Percentiles rank a stretch among this genome's conserved stretches.
phyloP scores from a whole-genome alignment of 352 stramenopile species.

The Phytophthora boehmeriae region DNA sequence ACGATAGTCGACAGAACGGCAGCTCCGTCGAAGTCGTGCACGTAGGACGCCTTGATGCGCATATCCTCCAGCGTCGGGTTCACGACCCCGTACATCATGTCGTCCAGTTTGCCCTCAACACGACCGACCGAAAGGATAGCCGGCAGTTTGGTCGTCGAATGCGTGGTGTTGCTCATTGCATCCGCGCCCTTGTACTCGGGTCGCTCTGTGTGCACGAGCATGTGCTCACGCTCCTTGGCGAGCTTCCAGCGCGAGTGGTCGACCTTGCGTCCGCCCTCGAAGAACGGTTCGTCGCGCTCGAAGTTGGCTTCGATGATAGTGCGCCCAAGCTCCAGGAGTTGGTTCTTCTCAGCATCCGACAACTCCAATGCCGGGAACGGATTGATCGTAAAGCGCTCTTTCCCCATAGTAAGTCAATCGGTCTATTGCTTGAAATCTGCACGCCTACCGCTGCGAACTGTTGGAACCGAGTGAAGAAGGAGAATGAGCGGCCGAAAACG shows the following conservation, averaged over 20 bases:
- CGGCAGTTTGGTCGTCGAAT: conserved; percentile 33
- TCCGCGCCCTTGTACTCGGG: conserved; percentile 35
- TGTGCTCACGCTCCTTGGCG: conserved; percentile 38
- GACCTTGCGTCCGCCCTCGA: conserved; percentile 33
- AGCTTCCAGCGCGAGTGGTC: conserved; percentile 42
- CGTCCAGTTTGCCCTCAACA: conserved; percentile 38
- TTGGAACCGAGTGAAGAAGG: conserved; percentile 22
- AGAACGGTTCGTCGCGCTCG: conserved; percentile 36
- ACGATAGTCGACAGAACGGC: conserved; percentile 43
- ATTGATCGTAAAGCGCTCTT: conserved; percentile 44
- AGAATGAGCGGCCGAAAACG: conserved; percentile 21
- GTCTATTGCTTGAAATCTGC: not conserved
- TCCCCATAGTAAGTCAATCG: conserved; percentile 20
- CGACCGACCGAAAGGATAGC: conserved; percentile 38
- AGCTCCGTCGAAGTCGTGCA: conserved; percentile 37
- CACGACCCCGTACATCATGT: conserved; percentile 49
- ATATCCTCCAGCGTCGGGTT: conserved; percentile 43
- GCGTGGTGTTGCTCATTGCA: conserved; percentile 28
- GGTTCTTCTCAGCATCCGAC: conserved; percentile 39
- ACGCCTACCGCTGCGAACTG: conserved; percentile 7
- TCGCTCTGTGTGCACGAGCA: conserved; percentile 40
- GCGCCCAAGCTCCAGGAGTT: conserved; percentile 40
- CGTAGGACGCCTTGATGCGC: conserved; percentile 46
- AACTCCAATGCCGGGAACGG: conserved; percentile 42
- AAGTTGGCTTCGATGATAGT: conserved; percentile 45